These are phyloP conservation scores for Leptodermis oblonga DNA, from an alignment of 257 asterid genomes.

Conservation along the genomic window DNA sequence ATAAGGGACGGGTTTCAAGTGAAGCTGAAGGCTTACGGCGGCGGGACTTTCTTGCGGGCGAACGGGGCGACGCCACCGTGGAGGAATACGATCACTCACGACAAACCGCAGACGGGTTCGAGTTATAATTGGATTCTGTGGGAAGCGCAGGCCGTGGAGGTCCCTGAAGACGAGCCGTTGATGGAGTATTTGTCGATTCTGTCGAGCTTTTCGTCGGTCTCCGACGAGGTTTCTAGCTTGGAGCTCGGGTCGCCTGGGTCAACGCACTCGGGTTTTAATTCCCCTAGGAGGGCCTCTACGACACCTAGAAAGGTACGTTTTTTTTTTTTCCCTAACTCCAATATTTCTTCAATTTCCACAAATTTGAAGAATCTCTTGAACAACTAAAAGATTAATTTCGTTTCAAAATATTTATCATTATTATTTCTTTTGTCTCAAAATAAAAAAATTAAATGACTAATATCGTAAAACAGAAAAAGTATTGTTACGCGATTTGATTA, in stretches of 20 bases:
- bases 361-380: not conserved
- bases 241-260: slow-evolving; percentile 69
- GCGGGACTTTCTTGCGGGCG: slow-evolving; percentile 68
- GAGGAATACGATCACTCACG: slow-evolving; percentile 84
- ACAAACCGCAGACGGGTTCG: slow-evolving; percentile 44
- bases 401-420: no score
- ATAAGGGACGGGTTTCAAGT: slow-evolving; percentile 81
- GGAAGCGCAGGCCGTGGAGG: slow-evolving; percentile 70
- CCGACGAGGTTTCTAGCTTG: slow-evolving; percentile 71
- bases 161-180: slow-evolving; percentile 63
- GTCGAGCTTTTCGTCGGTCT: slow-evolving; percentile 65
- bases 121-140: slow-evolving; percentile 65
- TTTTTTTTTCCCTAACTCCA: not conserved
- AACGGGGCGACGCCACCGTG: slow-evolving; percentile 98
- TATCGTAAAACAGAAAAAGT: no score
- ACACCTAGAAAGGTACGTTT: slow-evolving; percentile 57
- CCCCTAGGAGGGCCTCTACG: slow-evolving; percentile 31
- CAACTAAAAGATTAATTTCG: not conserved
- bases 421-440: no score
- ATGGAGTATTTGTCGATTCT: slow-evolving; percentile 68
- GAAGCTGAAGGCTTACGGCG: slow-evolving; percentile 48
- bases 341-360: not conserved
- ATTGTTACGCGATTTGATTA: no score
- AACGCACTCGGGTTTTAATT: slow-evolving; percentile 34
- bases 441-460: no score